Evolutionary conservation across 495 filamentous ascomycete genomes (phyloP).

Genomic region (Xylaria curta): DNA sequence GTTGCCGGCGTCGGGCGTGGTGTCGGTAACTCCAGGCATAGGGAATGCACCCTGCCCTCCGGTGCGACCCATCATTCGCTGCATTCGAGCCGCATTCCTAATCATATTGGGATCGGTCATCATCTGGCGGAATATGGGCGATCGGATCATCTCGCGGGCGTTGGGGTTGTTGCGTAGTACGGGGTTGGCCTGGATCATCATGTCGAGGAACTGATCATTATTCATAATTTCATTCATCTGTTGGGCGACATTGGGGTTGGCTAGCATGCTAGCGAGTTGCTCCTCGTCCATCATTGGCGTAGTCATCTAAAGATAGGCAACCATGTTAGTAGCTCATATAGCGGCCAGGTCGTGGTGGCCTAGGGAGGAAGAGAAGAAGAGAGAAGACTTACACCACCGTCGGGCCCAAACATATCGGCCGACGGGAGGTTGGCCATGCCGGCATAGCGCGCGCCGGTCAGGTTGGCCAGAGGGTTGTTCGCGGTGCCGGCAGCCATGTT

Average conservation of each 20-base stretch:
- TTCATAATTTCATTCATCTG: conserved; percentile 92
- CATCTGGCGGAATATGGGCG: conserved; percentile 87
- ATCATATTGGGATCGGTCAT: conserved; percentile 91
- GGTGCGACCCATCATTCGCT: conserved; percentile 66
- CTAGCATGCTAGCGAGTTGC: conserved; percentile 80
- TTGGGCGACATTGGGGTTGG: conserved; percentile 80
- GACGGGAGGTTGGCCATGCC: conserved; percentile 89
- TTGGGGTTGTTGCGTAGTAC: conserved; percentile 85
- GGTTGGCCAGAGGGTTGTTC: conserved; percentile 84
- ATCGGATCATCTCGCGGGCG: conserved; percentile 81
- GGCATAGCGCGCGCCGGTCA: conserved; percentile 94
- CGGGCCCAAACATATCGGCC: conserved; percentile 89
- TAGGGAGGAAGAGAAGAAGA: conserved; percentile 31
- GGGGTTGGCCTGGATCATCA: conserved; percentile 89
- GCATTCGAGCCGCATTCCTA: conserved; percentile 79
- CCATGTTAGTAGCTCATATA: conserved; percentile 37
- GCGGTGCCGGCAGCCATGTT: conserved; percentile 94
- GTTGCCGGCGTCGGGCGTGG: conserved; percentile 53
- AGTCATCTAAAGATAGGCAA: conserved; percentile 72
- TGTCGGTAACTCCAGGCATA: conserved; percentile 87
- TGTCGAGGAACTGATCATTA: conserved; percentile 89
- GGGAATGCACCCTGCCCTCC: conserved; percentile 67
- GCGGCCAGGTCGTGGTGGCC: conserved; percentile 16
- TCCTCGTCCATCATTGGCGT: conserved; percentile 78
- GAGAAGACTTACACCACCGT: conserved; percentile 84